A percentile compares a stretch with the other conserved stretches of the same genome.
Conservation (phyloP, 768 basidiomycete species). For the Rhodosporidiobolus odoratus region DNA sequence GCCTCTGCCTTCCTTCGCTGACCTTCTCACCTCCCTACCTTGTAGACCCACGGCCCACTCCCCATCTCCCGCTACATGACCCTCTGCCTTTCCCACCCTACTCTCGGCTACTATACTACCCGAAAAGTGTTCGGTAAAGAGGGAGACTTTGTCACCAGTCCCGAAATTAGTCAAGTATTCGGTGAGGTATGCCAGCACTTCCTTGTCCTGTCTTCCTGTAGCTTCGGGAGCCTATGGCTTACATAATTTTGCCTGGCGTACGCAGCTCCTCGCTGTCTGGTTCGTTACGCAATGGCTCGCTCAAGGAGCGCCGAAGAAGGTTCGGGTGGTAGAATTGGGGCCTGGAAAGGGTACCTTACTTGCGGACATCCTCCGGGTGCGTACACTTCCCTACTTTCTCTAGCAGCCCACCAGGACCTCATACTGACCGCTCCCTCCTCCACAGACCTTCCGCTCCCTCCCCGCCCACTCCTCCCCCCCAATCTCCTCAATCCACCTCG, state of each 20-base stretch:
- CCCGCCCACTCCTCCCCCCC: constrained; percentile 18
- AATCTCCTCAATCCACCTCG: constrained; percentile 38
- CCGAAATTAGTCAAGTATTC: constrained; percentile 92
- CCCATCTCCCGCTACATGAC: constrained; percentile 87
- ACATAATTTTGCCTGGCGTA: constrained; percentile 5
- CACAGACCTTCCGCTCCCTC: constrained; percentile 51
- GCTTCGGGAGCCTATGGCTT: not conserved
- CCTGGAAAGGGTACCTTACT: constrained; percentile 90
- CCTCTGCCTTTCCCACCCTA: constrained; percentile 81
- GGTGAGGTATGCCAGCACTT: constrained; percentile 70
- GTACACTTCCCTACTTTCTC: constrained; percentile 40
- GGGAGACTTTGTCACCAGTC: constrained; percentile 94
- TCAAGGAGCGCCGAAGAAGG: constrained; percentile 51
- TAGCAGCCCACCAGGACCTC: not conserved
- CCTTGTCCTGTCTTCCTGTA: not conserved
- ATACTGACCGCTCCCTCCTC: constrained; percentile 22
- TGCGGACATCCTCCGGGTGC: constrained; percentile 77
- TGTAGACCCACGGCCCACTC: constrained; percentile 78
- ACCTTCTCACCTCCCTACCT: not conserved
- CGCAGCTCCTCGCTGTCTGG: constrained; percentile 82
- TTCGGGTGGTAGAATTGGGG: constrained; percentile 82
- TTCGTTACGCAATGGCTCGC: constrained; percentile 67
- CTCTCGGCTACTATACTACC: constrained; percentile 81
- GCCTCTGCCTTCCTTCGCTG: not conserved
- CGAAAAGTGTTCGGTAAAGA: constrained; percentile 65